These are phyloP conservation scores for Diospyros lotus DNA, from an alignment of 148 eudicot genomes.

Conservation along the genomic window DNA sequence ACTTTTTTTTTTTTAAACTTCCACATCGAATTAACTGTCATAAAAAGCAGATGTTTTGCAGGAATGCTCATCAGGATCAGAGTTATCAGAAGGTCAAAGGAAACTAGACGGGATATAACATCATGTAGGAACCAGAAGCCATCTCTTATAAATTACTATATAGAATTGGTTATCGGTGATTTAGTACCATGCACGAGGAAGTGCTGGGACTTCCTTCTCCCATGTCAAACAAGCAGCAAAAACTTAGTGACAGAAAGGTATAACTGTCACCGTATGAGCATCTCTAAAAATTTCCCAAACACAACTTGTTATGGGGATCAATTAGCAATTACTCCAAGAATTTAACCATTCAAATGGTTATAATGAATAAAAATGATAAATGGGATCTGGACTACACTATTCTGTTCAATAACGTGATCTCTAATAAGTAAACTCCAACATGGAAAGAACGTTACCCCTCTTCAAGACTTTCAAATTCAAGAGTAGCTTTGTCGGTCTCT, in stretches of 20 bases:
- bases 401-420: background rate
- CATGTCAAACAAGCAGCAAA: background rate
- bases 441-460: slow-evolving; percentile 64
- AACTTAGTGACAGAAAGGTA: background rate
- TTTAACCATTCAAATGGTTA: background rate
- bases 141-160: background rate
- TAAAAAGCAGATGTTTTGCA: background rate
- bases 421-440: slow-evolving; percentile 8
- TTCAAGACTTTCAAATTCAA: slow-evolving; percentile 92
- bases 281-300: background rate
- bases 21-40: background rate
- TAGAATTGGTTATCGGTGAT: background rate
- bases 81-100: background rate
- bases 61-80: background rate
- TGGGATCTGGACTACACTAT: background rate
- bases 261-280: background rate
- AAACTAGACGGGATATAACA: background rate
- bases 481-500: slow-evolving; percentile 96
- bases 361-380: background rate
- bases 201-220: background rate
- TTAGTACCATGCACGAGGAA: background rate
- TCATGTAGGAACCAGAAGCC: slow-evolving; percentile 4
- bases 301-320: background rate
- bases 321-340: background rate
- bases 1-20: slow-evolving; percentile 1